These are phyloP conservation scores for Suhomyces vadensis DNA, from an alignment of 805 yeast genomes.

Conservation along the genomic window DNA sequence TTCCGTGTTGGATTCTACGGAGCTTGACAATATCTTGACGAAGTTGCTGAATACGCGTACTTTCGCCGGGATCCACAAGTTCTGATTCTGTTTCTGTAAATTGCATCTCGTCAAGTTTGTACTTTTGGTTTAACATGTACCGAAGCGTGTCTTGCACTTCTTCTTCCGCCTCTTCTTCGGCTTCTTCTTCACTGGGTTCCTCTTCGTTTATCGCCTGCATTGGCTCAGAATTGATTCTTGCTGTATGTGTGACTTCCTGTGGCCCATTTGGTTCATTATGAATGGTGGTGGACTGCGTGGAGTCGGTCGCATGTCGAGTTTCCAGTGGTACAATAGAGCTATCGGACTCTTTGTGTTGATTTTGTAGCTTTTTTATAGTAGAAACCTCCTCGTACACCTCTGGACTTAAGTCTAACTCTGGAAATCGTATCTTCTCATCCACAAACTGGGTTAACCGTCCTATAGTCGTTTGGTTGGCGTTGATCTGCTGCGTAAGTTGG, in stretches of 20 bases:
- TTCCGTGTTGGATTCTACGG: slow-evolving; percentile 18
- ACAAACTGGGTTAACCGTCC: slow-evolving; percentile 21
- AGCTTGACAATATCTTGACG: slow-evolving; percentile 30
- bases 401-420: slow-evolving; percentile 1
- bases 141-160: slow-evolving; percentile 15
- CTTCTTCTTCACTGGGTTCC: not conserved
- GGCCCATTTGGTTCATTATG: not conserved
- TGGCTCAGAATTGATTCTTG: not conserved
- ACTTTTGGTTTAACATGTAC: slow-evolving; percentile 26
- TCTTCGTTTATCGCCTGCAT: not conserved
- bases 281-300: too few species aligned
- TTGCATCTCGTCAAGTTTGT: slow-evolving; percentile 21
- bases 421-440: slow-evolving; percentile 20
- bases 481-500: slow-evolving; percentile 22
- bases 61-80: slow-evolving; percentile 4
- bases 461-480: slow-evolving; percentile 26
- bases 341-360: not conserved
- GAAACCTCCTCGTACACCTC: not conserved
- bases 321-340: too few species aligned
- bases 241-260: not conserved
- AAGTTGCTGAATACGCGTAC: slow-evolving; percentile 24
- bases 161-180: not conserved
- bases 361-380: not conserved
- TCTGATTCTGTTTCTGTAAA: not conserved
- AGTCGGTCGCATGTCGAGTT: too few species aligned